Percentiles rank a stretch among this genome's conserved stretches.
These are phyloP conservation scores for Cubamyces sp. DNA, from an alignment of 768 basidiomycete genomes.

Conservation along the genomic window DNA sequence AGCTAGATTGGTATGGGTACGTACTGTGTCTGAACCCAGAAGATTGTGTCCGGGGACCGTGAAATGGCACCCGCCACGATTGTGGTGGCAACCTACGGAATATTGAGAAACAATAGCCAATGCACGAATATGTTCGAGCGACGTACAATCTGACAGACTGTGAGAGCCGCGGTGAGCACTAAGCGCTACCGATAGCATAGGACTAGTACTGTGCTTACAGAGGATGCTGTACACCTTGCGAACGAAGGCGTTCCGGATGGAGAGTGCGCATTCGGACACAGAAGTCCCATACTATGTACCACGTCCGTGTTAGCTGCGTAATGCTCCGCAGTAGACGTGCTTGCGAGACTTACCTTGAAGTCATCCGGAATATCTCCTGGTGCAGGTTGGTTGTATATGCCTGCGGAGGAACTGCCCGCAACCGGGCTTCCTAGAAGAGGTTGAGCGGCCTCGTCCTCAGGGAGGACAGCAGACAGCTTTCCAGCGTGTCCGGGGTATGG, in stretches of 20 bases:
- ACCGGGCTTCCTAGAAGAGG: conserved; percentile 54
- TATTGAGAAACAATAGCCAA: conserved; percentile 2
- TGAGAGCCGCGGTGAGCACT: not conserved
- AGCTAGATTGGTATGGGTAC: conserved; percentile 29
- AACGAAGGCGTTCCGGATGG: conserved; percentile 85
- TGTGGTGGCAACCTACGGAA: conserved; percentile 65
- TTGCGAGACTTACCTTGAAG: conserved; percentile 72
- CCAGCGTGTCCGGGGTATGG: conserved; percentile 27
- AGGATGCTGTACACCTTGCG: conserved; percentile 92
- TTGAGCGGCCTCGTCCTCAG: conserved; percentile 37
- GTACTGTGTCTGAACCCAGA: conserved; percentile 76
- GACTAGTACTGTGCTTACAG: conserved; percentile 52
- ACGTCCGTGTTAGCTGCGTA: conserved; percentile 12
- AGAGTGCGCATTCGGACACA: conserved; percentile 74
- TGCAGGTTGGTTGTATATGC: conserved; percentile 74
- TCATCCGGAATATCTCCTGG: conserved; percentile 85
- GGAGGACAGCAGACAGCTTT: conserved; percentile 21
- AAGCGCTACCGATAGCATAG: not conserved
- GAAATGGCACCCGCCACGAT: conserved; percentile 76
- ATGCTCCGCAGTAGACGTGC: not conserved
- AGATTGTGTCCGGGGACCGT: conserved; percentile 57
- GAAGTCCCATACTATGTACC: conserved; percentile 71
- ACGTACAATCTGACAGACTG: conserved; percentile 76
- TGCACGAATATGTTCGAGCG: not conserved
- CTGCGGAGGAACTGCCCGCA: conserved; percentile 48